Percentiles rank a stretch among this genome's conserved stretches.
phyloP scores from a whole-genome alignment of 2,329 filamentous ascomycete genomes.

The Colletotrichum siamense region DNA sequence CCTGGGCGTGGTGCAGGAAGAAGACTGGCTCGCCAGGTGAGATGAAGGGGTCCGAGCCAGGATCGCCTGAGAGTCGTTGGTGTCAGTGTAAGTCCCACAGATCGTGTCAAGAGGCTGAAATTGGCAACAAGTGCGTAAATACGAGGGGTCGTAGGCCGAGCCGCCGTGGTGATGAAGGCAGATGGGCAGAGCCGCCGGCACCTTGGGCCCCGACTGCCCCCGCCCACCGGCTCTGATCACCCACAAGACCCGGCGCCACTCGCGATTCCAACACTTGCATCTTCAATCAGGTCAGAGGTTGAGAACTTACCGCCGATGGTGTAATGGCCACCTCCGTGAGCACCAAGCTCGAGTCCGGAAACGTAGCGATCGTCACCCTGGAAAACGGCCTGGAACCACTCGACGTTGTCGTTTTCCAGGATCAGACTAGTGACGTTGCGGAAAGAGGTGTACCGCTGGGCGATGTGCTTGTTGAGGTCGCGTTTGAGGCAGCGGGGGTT shows the following conservation, averaged over 20 bases:
- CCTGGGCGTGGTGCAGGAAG: slow-evolving; percentile 49
- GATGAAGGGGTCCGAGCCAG: slow-evolving; percentile 49
- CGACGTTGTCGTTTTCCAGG: slow-evolving; percentile 23
- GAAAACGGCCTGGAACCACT: slow-evolving; percentile 39
- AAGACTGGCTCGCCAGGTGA: slow-evolving; percentile 51
- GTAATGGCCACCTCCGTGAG: slow-evolving; percentile 47
- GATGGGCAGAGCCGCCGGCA: too few species aligned
- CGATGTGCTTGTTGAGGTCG: slow-evolving; percentile 32
- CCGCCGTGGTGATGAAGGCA: neutral
- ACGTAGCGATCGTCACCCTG: slow-evolving; percentile 36
- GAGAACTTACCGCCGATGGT: slow-evolving; percentile 31
- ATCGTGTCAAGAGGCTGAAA: neutral
- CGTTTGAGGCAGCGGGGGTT: slow-evolving; percentile 49
- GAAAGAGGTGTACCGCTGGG: slow-evolving; percentile 19
- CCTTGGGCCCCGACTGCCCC: neutral
- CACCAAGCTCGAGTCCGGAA: slow-evolving; percentile 34
- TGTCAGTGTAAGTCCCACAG: neutral
- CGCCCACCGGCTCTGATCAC: neutral
- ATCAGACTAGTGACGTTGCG: slow-evolving; percentile 33
- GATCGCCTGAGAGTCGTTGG: slow-evolving; percentile 37
- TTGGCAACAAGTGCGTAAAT: neutral
- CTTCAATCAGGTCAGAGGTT: neutral
- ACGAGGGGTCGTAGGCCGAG: neutral
- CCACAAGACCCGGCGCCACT: neutral
- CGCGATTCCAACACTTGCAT: neutral